Evolutionary conservation across 2,329 filamentous ascomycete species (phyloP), one percentile per base, ranked within the genome.

Genomic region (Penicillium sp.): DNA sequence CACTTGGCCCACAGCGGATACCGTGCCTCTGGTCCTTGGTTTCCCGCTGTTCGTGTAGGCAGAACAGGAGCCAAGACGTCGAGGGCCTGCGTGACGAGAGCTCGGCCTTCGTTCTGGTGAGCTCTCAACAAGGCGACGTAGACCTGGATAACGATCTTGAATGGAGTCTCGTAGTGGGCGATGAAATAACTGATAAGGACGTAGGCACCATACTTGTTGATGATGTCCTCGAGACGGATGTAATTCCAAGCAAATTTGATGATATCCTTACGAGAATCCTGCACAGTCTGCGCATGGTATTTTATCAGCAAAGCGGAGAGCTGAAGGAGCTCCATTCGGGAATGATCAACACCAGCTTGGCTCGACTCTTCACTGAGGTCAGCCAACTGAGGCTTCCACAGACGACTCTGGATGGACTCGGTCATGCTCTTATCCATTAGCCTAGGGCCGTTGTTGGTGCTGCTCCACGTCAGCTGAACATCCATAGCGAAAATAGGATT

Each of bases 181-280:
- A 99, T 96, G 76, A 99, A 99, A 73, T 96, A 99, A 2, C 90
- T 91, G 56, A 99, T 95, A 6, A 99, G 85, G 5, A 96, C 93
- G 65, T 99, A 99, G 2, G 94, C 92, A 0, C 93, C 94, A 70
- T 97, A 94, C 72, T 99, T 99, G 78, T 97, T 99, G 77, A 99
- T 96, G 52, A 96, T 89, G 71, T 99, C 94, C 67, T 99, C 95
- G n/a, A 99, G 82, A 23, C 90, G 85, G 65, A 99, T 99, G 68
- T 96, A 97, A 16, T 92, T 96, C 94, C 94, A 99, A 3, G 91
- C 92, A 72, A 97, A 99, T 74, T 96, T 97, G 67, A 99, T 99
- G 57, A 99, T 93, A 59, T 99, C 94, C 73, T 99, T 99, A 34
- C 95, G 86, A 2, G 90, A 87, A 65, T 97, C 94, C 61, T 95